Conservation (phyloP, 2,329 filamentous ascomycete genomes). For the Talaromyces albobiverticillius region DNA sequence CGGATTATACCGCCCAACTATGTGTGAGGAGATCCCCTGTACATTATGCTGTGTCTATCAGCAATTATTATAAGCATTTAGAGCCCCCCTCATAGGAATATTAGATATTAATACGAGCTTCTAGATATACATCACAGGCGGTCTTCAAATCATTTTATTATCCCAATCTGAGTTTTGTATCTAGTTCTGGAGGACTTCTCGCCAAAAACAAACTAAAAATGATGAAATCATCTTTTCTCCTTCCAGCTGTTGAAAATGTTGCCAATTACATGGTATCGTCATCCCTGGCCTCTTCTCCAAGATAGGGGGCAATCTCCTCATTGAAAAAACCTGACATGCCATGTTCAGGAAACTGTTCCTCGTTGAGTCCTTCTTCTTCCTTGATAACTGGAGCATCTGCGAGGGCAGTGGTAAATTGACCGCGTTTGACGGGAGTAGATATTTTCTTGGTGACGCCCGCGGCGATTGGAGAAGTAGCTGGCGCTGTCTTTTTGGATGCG, state of each 20-base stretch:
- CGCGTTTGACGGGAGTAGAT: background rate
- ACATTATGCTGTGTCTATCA: too few species aligned
- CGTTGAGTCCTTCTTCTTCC: background rate
- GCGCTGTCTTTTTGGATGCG: background rate
- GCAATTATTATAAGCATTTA: too few species aligned
- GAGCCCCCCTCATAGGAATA: too few species aligned
- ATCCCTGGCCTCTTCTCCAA: background rate
- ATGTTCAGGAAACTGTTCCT: background rate
- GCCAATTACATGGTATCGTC: background rate
- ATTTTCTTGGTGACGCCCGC: constrained; percentile 4
- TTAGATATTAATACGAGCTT: too few species aligned
- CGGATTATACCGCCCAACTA: background rate
- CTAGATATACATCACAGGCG: too few species aligned
- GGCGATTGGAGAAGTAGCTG: background rate
- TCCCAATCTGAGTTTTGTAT: too few species aligned
- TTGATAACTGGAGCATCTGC: background rate
- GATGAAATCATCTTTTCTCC: too few species aligned
- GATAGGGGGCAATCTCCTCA: background rate
- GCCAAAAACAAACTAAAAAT: too few species aligned
- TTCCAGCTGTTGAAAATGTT: background rate
- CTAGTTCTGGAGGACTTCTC: too few species aligned
- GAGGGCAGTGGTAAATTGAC: background rate
- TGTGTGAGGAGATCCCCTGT: too few species aligned
- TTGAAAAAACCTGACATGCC: background rate
- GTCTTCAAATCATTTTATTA: too few species aligned